Base-by-base conservation (phyloP, 352 stramenopile species). In the Pythium dissotocum region DNA sequence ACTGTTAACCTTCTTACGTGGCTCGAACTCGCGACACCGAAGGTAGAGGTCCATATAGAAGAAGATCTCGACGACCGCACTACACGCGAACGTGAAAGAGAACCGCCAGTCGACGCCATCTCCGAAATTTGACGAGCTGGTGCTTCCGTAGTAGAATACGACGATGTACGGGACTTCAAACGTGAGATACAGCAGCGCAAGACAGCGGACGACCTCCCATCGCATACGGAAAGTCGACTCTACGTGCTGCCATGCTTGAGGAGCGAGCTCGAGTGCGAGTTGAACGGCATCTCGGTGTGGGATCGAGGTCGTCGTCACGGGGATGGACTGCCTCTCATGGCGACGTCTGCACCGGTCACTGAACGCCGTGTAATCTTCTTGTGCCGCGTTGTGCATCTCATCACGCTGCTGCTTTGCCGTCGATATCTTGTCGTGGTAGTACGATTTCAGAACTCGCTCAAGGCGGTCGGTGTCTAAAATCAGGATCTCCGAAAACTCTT, bases 131-230 rank as follows among this genome's bases (percentile, higher is more conserved):
- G 58, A 70, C 4, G n/a, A 61, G 4, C 8, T 3, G 1, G 63
- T 69, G 8, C 65, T 63, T 36, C 71, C 71, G 42, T 67, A 72
- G 52, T 69, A 75, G 46, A 77, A 77, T 14, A 77, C 51, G 13
- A 77, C 62, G 16, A 72, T 67, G 53, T 71, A 77, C 2, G 69
- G 63, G 13, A 77, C 67, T 58, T 77, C 71, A 28, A 77, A 68
- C n/a, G 71, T 70, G 42, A 77, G 62, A 58, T 77, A 77, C 7
- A 74, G 33, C 3, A 75, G 60, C 18, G 55, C 67, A 30, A 77
- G n/a, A 33, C 63, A 74, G 1, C 67, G 67, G 6, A 71, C 33
- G 2, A 36, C 40, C 24, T 72, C 63, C 71, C 71, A 77, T 5
- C 49, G 56, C 3, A 21, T 26, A 13, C 71, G 71, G 52, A 75